A percentile compares a stretch with the other conserved stretches of the same genome.
Evolutionary conservation across 495 filamentous ascomycete species (phyloP).

Genomic region (Podospora didyma): DNA sequence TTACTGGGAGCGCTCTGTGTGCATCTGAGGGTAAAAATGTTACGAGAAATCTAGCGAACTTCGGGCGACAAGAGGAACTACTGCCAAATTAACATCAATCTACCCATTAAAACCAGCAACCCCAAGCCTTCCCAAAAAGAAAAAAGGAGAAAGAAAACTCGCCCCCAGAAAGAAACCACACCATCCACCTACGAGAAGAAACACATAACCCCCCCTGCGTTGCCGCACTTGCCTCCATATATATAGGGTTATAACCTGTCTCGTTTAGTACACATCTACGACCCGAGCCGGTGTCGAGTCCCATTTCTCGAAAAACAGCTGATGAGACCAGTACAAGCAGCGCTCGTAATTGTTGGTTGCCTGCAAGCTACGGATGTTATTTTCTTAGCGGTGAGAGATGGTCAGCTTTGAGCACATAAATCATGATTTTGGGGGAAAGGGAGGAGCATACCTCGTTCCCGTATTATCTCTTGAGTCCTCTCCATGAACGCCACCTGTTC

Average conservation of each 20-base stretch:
- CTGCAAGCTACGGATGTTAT: conserved; percentile 11
- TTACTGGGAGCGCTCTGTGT: too few relatives aligned
- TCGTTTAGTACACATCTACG: conserved; percentile 12
- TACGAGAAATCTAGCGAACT: too few relatives aligned
- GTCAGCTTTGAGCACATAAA: neutral
- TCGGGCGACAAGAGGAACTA: too few relatives aligned
- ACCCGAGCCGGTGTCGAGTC: conserved; percentile 22
- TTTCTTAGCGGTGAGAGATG: neutral
- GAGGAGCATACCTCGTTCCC: conserved; percentile 10
- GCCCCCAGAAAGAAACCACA: too few relatives aligned
- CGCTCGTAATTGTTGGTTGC: conserved; percentile 15
- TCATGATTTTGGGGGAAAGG: neutral
- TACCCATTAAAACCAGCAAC: too few relatives aligned
- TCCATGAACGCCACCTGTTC: conserved; percentile 22
- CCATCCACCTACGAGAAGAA: neutral
- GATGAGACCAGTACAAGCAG: conserved; percentile 22
- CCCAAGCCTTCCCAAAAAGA: too few relatives aligned
- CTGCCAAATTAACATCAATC: too few relatives aligned
- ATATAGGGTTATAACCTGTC: neutral
- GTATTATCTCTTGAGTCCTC: conserved; percentile 17
- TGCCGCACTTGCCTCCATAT: neutral
- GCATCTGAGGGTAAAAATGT: too few relatives aligned
- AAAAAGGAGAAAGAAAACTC: too few relatives aligned
- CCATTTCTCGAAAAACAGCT: conserved; percentile 23
- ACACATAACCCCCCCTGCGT: neutral